These are phyloP conservation scores for Eragrostis nindensis DNA, from an alignment of 176 grass and related monocot species.

Conservation along the genomic window DNA sequence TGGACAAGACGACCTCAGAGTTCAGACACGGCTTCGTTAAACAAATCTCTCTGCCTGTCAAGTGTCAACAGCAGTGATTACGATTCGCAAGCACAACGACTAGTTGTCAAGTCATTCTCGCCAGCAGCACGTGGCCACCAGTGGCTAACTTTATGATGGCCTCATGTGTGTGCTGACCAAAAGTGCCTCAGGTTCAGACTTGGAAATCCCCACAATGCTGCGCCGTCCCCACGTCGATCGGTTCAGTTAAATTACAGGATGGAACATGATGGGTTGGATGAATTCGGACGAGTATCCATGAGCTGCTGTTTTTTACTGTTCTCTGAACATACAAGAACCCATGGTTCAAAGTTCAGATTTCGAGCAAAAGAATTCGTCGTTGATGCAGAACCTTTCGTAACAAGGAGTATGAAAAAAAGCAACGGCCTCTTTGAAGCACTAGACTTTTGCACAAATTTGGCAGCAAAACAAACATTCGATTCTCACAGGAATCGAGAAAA, in stretches of 20 bases:
- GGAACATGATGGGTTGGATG: too few relatives aligned
- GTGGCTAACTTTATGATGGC: slow-evolving; percentile 7
- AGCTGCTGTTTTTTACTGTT: background rate
- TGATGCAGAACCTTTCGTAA: too few relatives aligned
- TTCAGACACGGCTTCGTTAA: background rate
- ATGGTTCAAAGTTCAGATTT: background rate
- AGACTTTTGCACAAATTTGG: background rate
- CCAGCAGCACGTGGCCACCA: background rate
- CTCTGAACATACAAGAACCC: background rate
- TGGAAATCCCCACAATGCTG: background rate
- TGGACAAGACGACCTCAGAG: background rate
- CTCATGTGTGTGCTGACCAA: background rate
- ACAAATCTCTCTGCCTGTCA: background rate
- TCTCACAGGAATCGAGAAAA: background rate
- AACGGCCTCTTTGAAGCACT: too few relatives aligned
- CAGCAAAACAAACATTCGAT: background rate
- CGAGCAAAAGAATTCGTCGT: background rate
- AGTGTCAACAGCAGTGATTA: background rate
- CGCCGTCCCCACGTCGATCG: background rate
- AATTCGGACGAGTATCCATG: background rate
- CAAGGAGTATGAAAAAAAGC: background rate
- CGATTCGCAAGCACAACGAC: background rate
- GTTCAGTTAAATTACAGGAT: background rate
- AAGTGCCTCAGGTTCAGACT: background rate
- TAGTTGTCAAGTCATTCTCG: background rate